Percentiles rank a stretch among this genome's conserved stretches.
These are phyloP conservation scores for Tympanopsis confertula DNA, from an alignment of 2,329 filamentous ascomycete genomes.

Conservation along the genomic window DNA sequence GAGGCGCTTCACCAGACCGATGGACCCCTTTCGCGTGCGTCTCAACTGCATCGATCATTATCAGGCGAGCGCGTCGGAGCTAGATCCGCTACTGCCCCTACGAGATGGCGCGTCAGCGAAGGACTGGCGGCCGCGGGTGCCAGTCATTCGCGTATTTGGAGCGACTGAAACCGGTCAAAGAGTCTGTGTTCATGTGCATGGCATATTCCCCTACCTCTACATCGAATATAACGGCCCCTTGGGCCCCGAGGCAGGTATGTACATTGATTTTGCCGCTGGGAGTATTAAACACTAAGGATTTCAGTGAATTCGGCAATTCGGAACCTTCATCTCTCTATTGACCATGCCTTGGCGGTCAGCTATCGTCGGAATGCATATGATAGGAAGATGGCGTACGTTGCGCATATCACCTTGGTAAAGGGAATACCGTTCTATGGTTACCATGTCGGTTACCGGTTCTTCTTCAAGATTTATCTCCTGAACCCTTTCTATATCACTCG, in stretches of 20 bases:
- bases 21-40: slow-evolving; percentile 77
- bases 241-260: slow-evolving; percentile 53
- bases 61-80: slow-evolving; percentile 64
- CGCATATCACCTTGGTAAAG: slow-evolving; percentile 83
- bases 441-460: slow-evolving; percentile 81
- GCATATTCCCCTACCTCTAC: slow-evolving; percentile 91
- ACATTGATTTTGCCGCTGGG: slow-evolving; percentile 5
- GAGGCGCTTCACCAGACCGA: slow-evolving; percentile 11
- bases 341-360: slow-evolving; percentile 76
- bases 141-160: slow-evolving; percentile 82
- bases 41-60: slow-evolving; percentile 96
- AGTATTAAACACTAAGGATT: slow-evolving; percentile 1
- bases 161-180: slow-evolving; percentile 91
- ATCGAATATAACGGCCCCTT: slow-evolving; percentile 70
- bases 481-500: slow-evolving; percentile 81
- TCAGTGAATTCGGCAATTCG: slow-evolving; percentile 66
- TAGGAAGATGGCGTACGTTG: slow-evolving; percentile 62
- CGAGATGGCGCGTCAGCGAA: slow-evolving; percentile 46
- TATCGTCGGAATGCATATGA: slow-evolving; percentile 67
- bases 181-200: slow-evolving; percentile 90
- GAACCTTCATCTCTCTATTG: slow-evolving; percentile 73
- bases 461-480: slow-evolving; percentile 87
- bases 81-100: slow-evolving; percentile 69
- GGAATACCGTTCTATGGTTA: slow-evolving; percentile 94
- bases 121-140: slow-evolving; percentile 60